Conservation (phyloP, 495 filamentous ascomycete genomes). For the Niebla homalea region DNA sequence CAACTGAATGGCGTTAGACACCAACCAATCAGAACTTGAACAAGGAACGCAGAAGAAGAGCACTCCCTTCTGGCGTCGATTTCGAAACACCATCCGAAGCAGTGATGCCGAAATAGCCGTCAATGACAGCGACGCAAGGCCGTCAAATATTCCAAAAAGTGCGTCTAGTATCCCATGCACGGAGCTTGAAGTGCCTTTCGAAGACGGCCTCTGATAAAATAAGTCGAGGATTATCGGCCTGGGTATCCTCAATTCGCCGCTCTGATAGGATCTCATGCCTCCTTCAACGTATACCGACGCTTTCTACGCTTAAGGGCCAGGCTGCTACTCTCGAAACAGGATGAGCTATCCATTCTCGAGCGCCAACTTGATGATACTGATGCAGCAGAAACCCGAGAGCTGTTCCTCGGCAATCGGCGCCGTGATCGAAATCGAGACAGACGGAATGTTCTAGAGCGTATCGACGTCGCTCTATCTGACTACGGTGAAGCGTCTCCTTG, state of each 20-base stretch:
- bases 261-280: constrained; percentile 15
- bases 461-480: constrained; percentile 14
- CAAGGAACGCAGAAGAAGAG: too few relatives aligned
- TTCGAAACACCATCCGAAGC: background rate
- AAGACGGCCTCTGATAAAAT: background rate
- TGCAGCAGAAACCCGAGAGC: constrained; percentile 13
- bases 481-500: constrained; percentile 16
- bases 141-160: background rate
- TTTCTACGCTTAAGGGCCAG: constrained; percentile 20
- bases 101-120: background rate
- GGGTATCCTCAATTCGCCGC: constrained; percentile 26
- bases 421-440: constrained; percentile 19
- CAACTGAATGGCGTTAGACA: background rate
- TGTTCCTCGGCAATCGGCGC: constrained; percentile 23
- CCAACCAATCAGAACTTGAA: background rate
- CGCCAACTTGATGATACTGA: constrained; percentile 21
- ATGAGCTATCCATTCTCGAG: constrained; percentile 22
- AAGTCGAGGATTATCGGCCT: constrained; percentile 22
- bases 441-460: constrained; percentile 10
- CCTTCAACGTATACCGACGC: constrained; percentile 20
- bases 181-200: background rate
- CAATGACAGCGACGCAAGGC: background rate
- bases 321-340: constrained; percentile 20
- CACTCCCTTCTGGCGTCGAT: background rate
- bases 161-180: background rate